Base-by-base conservation (phyloP, 345 rosid species). In the Mallotus nudiflorus region DNA sequence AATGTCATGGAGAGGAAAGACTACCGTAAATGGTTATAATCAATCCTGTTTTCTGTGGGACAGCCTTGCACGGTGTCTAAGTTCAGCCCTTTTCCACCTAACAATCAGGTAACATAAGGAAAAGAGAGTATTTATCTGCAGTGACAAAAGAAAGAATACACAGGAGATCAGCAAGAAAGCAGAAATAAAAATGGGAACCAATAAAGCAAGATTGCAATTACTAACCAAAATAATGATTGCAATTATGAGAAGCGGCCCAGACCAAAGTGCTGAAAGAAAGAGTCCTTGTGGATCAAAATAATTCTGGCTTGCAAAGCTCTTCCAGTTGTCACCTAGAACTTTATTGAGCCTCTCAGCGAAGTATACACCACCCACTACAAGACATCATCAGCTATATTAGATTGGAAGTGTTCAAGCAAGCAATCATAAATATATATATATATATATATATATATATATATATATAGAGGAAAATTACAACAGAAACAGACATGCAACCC, bases 81-180 rank as follows among this genome's bases (percentile, higher is more conserved):
- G 97, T 81, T 92, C 99, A 5, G 99, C 98, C 80, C 70, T 90
- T 82, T 95, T 95, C 98, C 99, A 95, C 62, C 81, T 84, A 25
- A 95, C 96, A 6, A 95, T 92, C 67, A 90, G 69, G 80, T 82
- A 77, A 80, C 99, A 90, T 60, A 95, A 79, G 24, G 92, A 83
- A 48, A 89, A 87, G 22, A 96, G 94, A 5, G 94, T 88, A 80
- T 92, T 95, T 70, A 92, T 78, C 99, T 96, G 88, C 78, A 74
- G 9, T 15, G 9, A 16, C 67, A 68, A 65, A 51, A 37, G 5
- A 27, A 40, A 69, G 58, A 45, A 22, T 20, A 29, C 2, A 15
- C 9, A 49, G 52, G 33, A 28, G 11, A 25, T 20, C 20, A 16
- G 13, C 37, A 51, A 68, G 40, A 35, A 63, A 49, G 53, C 11